Evolutionary conservation across 768 basidiomycete genomes (phyloP).

Genomic region (Gymnopilus junonius): DNA sequence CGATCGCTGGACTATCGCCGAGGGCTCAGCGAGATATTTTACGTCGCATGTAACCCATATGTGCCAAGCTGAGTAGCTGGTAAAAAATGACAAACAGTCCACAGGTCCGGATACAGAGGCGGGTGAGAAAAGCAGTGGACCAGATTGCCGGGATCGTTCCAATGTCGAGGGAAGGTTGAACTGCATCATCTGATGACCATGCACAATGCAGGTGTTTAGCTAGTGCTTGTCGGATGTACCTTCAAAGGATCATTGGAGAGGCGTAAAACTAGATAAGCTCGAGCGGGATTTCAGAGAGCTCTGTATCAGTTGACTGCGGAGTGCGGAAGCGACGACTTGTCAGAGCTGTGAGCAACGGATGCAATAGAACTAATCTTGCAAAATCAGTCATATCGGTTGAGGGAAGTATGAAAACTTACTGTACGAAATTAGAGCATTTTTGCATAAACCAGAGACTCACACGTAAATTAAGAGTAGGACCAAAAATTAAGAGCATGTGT

Average conservation of each 20-base stretch:
- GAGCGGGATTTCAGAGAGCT: slow-evolving; percentile 12
- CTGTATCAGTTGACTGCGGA: slow-evolving; percentile 20
- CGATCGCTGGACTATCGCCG: neutral
- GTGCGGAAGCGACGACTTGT: slow-evolving; percentile 9
- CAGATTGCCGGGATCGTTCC: neutral
- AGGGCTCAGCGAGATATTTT: neutral
- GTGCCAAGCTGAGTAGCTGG: neutral
- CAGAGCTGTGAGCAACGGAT: slow-evolving; percentile 11
- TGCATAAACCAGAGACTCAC: slow-evolving; percentile 3
- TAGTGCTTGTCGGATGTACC: neutral
- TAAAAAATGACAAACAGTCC: neutral
- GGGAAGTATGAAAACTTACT: neutral
- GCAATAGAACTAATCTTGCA: slow-evolving; percentile 2
- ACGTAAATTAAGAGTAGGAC: neutral
- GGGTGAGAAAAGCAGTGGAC: neutral
- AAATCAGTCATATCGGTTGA: neutral
- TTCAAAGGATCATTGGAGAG: neutral
- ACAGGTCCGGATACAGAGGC: neutral
- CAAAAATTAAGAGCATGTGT: neutral
- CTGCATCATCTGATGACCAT: neutral
- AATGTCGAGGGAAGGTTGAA: neutral
- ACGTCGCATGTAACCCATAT: neutral
- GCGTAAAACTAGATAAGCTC: neutral
- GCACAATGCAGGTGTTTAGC: neutral
- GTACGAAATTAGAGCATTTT: neutral